Conservation (phyloP, 495 filamentous ascomycete genomes). For the Aspergillus mulundensis region DNA sequence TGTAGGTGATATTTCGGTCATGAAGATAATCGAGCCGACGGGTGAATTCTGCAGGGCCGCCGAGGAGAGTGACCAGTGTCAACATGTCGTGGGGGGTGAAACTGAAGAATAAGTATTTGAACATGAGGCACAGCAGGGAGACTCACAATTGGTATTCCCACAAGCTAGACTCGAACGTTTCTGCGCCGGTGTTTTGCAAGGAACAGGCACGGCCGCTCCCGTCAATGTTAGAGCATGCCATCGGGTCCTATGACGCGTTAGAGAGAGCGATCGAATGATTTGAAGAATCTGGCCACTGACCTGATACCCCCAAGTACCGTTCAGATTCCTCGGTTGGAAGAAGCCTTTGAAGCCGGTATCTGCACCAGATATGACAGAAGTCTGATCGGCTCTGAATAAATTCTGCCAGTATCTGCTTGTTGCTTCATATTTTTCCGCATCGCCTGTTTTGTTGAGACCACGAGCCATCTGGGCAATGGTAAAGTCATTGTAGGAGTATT, state of each 20-base stretch:
- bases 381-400: constrained; percentile 58
- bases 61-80: constrained; percentile 54
- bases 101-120: constrained; percentile 21
- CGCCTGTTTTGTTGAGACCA: constrained; percentile 51
- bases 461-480: constrained; percentile 49
- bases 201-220: constrained; percentile 55
- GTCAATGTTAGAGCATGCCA: constrained; percentile 42
- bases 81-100: constrained; percentile 70
- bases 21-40: constrained; percentile 63
- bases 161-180: constrained; percentile 64
- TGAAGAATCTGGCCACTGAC: constrained; percentile 5
- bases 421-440: constrained; percentile 56
- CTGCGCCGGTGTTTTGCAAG: constrained; percentile 49
- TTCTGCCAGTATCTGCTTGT: constrained; percentile 64
- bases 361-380: constrained; percentile 38
- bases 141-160: constrained; percentile 69
- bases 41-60: constrained; percentile 55
- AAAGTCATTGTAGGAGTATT: constrained; percentile 72
- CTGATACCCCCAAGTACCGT: constrained; percentile 55
- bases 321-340: constrained; percentile 57
- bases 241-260: constrained; percentile 50
- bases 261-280: too few species aligned
- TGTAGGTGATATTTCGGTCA: constrained; percentile 52
- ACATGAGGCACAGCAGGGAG: too few species aligned
- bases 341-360: constrained; percentile 60